These are phyloP conservation scores for Fusarium albosuccineum DNA, from an alignment of 2,329 filamentous ascomycete genomes.

Conservation along the genomic window DNA sequence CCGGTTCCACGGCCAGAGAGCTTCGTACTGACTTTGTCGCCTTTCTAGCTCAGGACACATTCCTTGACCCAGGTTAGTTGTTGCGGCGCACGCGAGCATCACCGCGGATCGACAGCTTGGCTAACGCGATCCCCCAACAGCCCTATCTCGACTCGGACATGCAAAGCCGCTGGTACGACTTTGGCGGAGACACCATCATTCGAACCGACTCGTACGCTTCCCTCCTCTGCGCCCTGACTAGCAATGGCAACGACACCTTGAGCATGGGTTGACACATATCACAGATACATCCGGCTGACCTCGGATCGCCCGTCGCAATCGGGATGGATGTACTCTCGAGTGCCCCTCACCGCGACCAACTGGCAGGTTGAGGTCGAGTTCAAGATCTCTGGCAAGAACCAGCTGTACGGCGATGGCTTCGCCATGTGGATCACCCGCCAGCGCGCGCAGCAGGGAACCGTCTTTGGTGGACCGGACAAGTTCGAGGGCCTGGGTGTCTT, in stretches of 20 bases:
- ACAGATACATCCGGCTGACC: constrained; percentile 90
- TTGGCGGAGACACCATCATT: constrained; percentile 94
- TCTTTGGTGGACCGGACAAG: constrained; percentile 88
- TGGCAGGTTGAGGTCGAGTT: constrained; percentile 99
- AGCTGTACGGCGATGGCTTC: constrained; percentile 95
- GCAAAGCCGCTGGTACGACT: constrained; percentile 99
- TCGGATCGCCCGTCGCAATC: constrained; percentile 90
- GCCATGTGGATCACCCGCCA: constrained; percentile 98
- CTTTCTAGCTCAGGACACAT: constrained; percentile 82
- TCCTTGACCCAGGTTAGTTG: constrained; percentile 80
- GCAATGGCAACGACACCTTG: constrained; percentile 10
- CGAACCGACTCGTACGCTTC: constrained; percentile 73
- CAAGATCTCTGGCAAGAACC: constrained; percentile 88
- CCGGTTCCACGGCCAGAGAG: not conserved
- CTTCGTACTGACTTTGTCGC: constrained; percentile 39
- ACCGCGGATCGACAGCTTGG: constrained; percentile 25
- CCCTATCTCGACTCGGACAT: constrained; percentile 98
- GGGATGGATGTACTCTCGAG: constrained; percentile 93
- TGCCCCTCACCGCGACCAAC: constrained; percentile 96
- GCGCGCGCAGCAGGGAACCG: constrained; percentile 81
- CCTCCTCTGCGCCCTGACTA: constrained; percentile 17
- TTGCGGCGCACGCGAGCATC: constrained; percentile 48
- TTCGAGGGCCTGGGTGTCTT: constrained; percentile 97
- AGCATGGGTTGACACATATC: constrained; percentile 42
- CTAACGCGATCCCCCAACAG: constrained; percentile 60